Conservation (phyloP, 1,284 basidiomycete species). For the Porodaedalea pini region DNA sequence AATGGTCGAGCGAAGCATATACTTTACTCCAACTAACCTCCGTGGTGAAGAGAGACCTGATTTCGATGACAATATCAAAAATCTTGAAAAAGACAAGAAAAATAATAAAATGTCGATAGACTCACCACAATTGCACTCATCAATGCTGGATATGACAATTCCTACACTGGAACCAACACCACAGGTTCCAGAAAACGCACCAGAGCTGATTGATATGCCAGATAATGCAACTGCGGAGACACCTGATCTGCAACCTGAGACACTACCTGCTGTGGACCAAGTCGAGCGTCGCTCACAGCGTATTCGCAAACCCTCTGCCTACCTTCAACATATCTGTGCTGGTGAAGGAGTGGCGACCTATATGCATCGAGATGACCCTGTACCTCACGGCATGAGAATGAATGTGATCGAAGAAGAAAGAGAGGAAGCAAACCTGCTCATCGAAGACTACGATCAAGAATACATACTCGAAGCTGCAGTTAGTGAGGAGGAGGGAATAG, state of each 20-base stretch:
- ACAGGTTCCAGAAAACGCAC: no score
- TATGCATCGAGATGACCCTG: background rate
- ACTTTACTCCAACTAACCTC: slow-evolving; percentile 4
- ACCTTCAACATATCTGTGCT: no score
- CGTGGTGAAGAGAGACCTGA: background rate
- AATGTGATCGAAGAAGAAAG: no score
- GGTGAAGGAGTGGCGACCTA: no score
- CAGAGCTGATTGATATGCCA: no score
- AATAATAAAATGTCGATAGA: background rate
- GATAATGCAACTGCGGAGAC: no score
- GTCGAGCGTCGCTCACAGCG: no score
- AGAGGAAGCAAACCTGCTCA: background rate
- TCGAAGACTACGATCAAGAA: background rate
- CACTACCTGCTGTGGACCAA: no score
- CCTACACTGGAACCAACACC: background rate
- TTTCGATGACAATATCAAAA: background rate
- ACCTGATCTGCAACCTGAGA: no score
- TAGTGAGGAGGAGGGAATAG: slow-evolving; percentile 5
- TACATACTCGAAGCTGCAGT: background rate
- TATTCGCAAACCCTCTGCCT: no score
- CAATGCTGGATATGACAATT: background rate
- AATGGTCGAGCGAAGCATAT: slow-evolving; percentile 19
- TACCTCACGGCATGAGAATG: background rate
- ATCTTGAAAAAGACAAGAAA: background rate
- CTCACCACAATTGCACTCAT: background rate